Evolutionary conservation across 352 stramenopile genomes (phyloP), one percentile per base, ranked within the genome.

Genomic region (Phytophthora palmivora): DNA sequence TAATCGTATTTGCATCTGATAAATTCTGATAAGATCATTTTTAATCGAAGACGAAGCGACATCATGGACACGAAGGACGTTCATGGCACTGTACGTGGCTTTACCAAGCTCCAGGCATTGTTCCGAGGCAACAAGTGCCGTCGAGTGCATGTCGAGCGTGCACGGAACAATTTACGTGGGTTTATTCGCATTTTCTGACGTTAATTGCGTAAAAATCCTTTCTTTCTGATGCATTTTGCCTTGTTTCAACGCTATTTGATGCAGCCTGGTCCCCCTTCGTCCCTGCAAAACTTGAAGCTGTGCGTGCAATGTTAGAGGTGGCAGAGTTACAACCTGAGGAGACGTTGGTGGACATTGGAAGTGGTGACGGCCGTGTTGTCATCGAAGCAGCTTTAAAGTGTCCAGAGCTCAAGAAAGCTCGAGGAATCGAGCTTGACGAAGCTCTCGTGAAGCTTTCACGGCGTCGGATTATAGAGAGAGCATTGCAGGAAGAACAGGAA

Each of bases 251-350:
- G 47, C n/a, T 26, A 46, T 54, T 28, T 21, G 28, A 21, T 24
- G 15, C 48, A 91, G 82, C 80, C 2, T 91, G 82, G 79, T 89
- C 82, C 21, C 82, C 82, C 7, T 91, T 88, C 34, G 76, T 89
- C 18, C 82, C 82, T 3, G 79, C 76, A 34, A 85, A 85, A 47
- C 65, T 76, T 24, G 76, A 89, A 30, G 82, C 82, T 1, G 79
- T 87, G 2, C 34, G 62, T 36, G 76, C 62, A 53, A 89, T 91
- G 65, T 59, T 91, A 11, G 39, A 48, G 18, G 53, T 89, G 18
- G 77, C 71, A 4, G 54, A 39, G 16, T 55, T 85, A n/a, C 66
- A 76, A 15, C 53, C 58, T 21, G 63, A 51, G 2, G 78, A 91
- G 37, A 84, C 71, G 12, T 48, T 91, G 22, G 54, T 89, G 15